These are phyloP conservation scores for Moelleriella libera DNA, from an alignment of 2,329 filamentous ascomycete species.

Conservation along the genomic window DNA sequence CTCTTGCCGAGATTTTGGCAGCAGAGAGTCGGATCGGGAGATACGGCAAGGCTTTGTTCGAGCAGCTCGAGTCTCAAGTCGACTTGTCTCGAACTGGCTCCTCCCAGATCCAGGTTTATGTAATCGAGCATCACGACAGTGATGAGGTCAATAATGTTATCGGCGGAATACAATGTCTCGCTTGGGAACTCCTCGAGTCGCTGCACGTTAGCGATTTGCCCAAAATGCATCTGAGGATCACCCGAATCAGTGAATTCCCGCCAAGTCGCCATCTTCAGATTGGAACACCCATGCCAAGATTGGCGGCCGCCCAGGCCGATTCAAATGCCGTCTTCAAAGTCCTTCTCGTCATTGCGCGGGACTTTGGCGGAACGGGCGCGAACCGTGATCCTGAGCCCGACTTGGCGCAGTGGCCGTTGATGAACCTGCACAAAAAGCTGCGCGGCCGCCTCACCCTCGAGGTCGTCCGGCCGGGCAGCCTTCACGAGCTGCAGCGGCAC, in stretches of 20 bases:
- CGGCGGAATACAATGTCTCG: constrained; percentile 12
- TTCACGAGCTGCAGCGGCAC: constrained; percentile 12
- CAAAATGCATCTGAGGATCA: constrained; percentile 11
- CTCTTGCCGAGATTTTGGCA: constrained; percentile 4
- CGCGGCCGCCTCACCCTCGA: constrained; percentile 11
- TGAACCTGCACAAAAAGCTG: constrained; percentile 14
- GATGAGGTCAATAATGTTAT: constrained; percentile 1
- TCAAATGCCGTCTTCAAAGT: constrained; percentile 8
- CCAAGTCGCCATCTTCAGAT: constrained; percentile 1
- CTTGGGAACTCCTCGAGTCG: constrained; percentile 14
- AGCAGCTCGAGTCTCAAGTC: constrained; percentile 7
- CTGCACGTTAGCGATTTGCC: constrained; percentile 6
- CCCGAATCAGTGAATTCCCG: constrained; percentile 11
- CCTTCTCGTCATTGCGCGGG: constrained; percentile 13
- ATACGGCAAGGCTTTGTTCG: constrained; percentile 9
- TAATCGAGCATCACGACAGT: constrained; percentile 11
- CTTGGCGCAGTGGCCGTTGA: constrained; percentile 14
- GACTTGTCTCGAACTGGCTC: constrained; percentile 5
- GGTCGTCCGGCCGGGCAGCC: constrained; percentile 11
- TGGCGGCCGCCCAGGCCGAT: constrained; percentile 9
- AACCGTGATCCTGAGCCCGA: constrained; percentile 15
- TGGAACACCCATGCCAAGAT: constrained; percentile 3
- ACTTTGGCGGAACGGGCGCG: constrained; percentile 11
- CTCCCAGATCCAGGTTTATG: constrained; percentile 9
- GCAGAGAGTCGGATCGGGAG: constrained; percentile 9